Conservation (phyloP, 768 basidiomycete species). For the Amanita fuliginea region DNA sequence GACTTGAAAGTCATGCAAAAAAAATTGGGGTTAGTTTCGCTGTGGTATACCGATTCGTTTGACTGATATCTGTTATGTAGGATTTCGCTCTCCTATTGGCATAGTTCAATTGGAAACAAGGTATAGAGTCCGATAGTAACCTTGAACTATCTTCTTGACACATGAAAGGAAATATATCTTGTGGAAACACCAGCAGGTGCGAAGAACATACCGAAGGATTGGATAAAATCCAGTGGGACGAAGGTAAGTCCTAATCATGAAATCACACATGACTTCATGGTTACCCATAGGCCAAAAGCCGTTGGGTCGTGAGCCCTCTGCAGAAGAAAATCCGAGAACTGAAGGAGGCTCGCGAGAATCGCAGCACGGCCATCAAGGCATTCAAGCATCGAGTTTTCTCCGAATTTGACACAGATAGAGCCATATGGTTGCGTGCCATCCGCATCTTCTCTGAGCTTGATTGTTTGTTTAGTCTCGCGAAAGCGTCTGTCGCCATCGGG, state of each 20-base stretch:
- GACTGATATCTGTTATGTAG: slow-evolving; percentile 11
- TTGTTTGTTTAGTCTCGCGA: slow-evolving; percentile 86
- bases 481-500: slow-evolving; percentile 79
- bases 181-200: slow-evolving; percentile 56
- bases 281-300: slow-evolving; percentile 44
- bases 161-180: slow-evolving; percentile 74
- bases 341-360: slow-evolving; percentile 91
- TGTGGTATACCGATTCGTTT: neutral
- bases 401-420: slow-evolving; percentile 76
- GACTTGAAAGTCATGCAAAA: slow-evolving; percentile 57
- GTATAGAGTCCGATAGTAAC: slow-evolving; percentile 20
- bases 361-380: slow-evolving; percentile 64
- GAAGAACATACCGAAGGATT: slow-evolving; percentile 66
- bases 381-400: slow-evolving; percentile 73
- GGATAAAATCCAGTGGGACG: slow-evolving; percentile 72
- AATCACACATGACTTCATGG: neutral
- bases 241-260: slow-evolving; percentile 41
- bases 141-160: neutral
- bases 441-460: slow-evolving; percentile 92
- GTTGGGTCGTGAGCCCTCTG: slow-evolving; percentile 72
- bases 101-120: slow-evolving; percentile 79
- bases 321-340: slow-evolving; percentile 62
- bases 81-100: slow-evolving; percentile 25
- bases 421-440: slow-evolving; percentile 73
- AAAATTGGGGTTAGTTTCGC: slow-evolving; percentile 44